Base-by-base conservation (phyloP, 2,329 filamentous ascomycete species). In the Claviceps sp. region DNA sequence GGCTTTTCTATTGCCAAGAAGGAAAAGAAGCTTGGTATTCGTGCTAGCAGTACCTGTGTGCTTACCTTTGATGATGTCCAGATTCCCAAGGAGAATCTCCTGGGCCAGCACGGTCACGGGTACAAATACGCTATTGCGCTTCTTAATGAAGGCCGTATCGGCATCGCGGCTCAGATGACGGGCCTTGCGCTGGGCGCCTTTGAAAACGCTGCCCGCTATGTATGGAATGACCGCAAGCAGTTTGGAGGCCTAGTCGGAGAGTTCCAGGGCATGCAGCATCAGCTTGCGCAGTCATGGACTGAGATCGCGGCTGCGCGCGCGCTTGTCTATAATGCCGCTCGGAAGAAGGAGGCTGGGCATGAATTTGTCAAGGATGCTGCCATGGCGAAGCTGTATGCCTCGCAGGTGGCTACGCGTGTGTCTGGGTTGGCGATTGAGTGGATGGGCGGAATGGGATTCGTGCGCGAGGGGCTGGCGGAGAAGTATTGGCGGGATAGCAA, bases 361-460 rank as follows among this genome's bases (percentile, higher is more conserved):
- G 83, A 95, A 66, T 98, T 98, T 64, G 90, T 97, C 61, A 80
- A 79, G 66, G 93, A 98, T 63, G 93, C 93, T 9, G 93, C 93
- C 60, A 98, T 98, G 93, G 93, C 93, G 50, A 98, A 98, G 76
- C 77, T 98, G 51, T 95, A 86, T 66, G 82, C 93, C 2, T 93
- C 87, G 4, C 93, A 98, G 71, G 88, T 98, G 36, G 93, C 93
- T 0, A 86, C 87, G 20, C 82, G 81, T 51, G 91, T 98, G 20
- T 86, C 85, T 51, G 83, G 90, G 6, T 78, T 86, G 47, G 93
- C 91, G 0, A 82, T 98, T 29, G 93, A 98, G 72, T 98, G 93
- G 93, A 97, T 97, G 91, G 93, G 93, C 47, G 93, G 93, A 55
- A 97, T 98, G 93, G 93, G 93, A 45, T 98, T 98, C 62, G 93